Base-by-base conservation (phyloP, 164 flowering plant species). In the Vitis cinerea region DNA sequence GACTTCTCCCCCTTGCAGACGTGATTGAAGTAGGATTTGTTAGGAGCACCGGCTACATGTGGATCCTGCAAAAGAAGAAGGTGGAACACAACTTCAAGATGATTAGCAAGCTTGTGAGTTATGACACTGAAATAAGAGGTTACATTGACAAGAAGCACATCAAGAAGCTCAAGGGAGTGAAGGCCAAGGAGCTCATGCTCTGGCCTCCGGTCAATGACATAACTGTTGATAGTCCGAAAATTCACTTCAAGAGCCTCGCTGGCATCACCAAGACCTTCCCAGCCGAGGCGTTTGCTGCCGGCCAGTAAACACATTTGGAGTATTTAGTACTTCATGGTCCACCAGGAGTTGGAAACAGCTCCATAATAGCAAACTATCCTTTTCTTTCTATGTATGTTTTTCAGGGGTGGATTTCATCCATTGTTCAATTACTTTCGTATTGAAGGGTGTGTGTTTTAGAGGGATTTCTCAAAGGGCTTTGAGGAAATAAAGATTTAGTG, bases 91-190 rank as follows among this genome's bases (percentile, higher is more conserved):
- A 71, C 13, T 81, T 75, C 71, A 75, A 81, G 70, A 61, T 71
- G 73, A 60, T 75, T 2, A 68, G 76, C 68, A 78, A 78, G 64
- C 69, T 70, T 13, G 84, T 78, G 65, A 71, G 77, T 17, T 81
- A 75, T 50, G 76, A 71, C 59, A 49, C 63, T 1, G 72, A 81
- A 14, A 78, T 81, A 3, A 5, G 9, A 2, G 61, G 61, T 58
- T 58, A 37, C 27, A 44, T 78, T 2, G 64, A 50, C 63, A 72
- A 63, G 65, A 74, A 68, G 30, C 66, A 19, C 69, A 81, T 81
- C 75, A 76, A 73, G 80, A 81, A 81, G 69, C 80, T 81, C 37
- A 79, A 78, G 64, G 84, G 80, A 10, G 84, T 81, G 58, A 81
- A 81, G 75, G 80, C 80, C 27, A 81, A 81, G 73, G 84, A 81